Percentiles rank a stretch among this genome's conserved stretches.
Evolutionary conservation across 164 flowering plant species (phyloP).

Genomic region (Chimonanthus praecox): DNA sequence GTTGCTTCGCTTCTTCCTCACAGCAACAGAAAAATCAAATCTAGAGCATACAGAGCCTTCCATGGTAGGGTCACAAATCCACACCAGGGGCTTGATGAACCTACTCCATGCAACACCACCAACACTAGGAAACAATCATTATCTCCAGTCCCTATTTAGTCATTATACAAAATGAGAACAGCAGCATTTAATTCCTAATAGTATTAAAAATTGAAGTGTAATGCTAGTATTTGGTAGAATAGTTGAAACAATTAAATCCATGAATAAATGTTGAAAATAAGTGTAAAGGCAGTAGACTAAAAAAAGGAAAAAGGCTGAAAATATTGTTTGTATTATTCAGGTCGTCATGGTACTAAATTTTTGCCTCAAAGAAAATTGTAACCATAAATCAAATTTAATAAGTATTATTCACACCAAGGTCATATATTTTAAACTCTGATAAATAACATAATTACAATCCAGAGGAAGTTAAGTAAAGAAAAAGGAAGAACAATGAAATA

Average conservation of each 20-base stretch:
- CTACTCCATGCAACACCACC: neutral
- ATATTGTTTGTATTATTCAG: too few relatives aligned
- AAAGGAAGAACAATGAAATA: too few relatives aligned
- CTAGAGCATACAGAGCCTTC: slow-evolving; percentile 38
- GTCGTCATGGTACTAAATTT: too few relatives aligned
- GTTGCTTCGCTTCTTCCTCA: slow-evolving; percentile 52
- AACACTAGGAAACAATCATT: neutral
- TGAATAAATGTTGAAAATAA: neutral
- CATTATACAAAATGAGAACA: neutral
- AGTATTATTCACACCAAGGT: too few relatives aligned
- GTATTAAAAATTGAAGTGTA: neutral
- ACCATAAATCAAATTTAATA: too few relatives aligned
- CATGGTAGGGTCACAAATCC: slow-evolving; percentile 25
- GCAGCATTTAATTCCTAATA: neutral
- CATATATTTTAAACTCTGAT: too few relatives aligned
- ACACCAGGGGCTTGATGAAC: neutral
- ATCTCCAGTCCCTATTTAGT: neutral
- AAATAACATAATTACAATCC: too few relatives aligned
- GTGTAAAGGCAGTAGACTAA: neutral
- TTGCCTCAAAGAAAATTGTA: too few relatives aligned
- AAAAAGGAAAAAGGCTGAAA: neutral
- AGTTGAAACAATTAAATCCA: neutral
- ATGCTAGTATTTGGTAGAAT: neutral
- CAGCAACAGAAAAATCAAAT: slow-evolving; percentile 26
- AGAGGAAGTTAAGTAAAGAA: too few relatives aligned